Percentiles rank a stretch among this genome's conserved stretches.
phyloP scores from a whole-genome alignment of 805 yeast genomes.

The Henningerozyma blattae region DNA sequence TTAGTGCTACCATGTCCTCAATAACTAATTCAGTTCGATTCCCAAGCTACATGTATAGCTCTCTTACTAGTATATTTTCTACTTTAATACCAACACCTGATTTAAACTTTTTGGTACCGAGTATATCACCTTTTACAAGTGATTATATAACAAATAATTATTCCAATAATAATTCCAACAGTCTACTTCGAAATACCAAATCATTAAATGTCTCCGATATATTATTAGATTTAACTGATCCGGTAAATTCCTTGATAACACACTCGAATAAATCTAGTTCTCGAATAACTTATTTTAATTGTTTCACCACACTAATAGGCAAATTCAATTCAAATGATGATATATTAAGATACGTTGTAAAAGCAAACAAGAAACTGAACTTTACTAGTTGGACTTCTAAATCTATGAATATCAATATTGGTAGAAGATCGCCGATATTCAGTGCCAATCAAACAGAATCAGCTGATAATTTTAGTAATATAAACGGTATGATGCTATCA shows the following conservation, averaged over 20 bases:
- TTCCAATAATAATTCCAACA: too few relatives aligned
- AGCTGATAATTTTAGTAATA: constrained; percentile 29
- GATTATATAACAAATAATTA: constrained; percentile 50
- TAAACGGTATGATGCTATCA: constrained; percentile 74
- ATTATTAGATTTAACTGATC: constrained; percentile 68
- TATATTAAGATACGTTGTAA: constrained; percentile 50
- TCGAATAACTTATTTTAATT: constrained; percentile 41
- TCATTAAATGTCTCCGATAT: constrained; percentile 77
- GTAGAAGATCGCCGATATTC: constrained; percentile 61
- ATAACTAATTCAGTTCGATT: constrained; percentile 80
- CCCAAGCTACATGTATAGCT: constrained; percentile 85
- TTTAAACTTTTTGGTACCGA: constrained; percentile 60
- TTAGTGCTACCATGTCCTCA: constrained; percentile 74
- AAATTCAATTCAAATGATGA: constrained; percentile 30
- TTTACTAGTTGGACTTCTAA: constrained; percentile 85
- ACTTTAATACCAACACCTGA: constrained; percentile 80
- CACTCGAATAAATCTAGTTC: constrained; percentile 24
- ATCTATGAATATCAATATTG: constrained; percentile 65
- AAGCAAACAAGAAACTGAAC: constrained; percentile 52
- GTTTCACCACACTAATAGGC: constrained; percentile 60
- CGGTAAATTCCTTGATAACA: constrained; percentile 61
- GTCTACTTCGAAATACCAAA: constrained; percentile 49
- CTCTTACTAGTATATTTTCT: constrained; percentile 69
- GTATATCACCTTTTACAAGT: constrained; percentile 67
- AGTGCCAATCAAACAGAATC: constrained; percentile 5